A percentile compares a stretch with the other conserved stretches of the same genome.
Conservation (phyloP, 2,329 filamentous ascomycete species). For the Capronia coronata region DNA sequence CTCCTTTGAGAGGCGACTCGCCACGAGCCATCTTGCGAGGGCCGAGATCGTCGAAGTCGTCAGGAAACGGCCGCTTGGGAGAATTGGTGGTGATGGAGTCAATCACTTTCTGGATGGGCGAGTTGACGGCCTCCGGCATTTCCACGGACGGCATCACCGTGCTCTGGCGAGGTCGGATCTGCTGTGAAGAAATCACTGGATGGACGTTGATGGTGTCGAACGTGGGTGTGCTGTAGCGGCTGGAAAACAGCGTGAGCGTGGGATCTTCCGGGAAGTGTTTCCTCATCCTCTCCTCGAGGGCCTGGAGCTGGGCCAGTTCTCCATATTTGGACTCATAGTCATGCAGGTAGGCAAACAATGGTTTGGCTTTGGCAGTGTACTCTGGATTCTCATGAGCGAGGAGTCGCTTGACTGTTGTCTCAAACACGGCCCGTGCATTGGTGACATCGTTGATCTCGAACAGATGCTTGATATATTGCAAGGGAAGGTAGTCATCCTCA, state of each 20-base stretch:
- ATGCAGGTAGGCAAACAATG: constrained; percentile 86
- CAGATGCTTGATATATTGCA: constrained; percentile 93
- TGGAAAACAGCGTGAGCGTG: constrained; percentile 65
- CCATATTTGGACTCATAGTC: constrained; percentile 92
- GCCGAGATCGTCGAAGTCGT: constrained; percentile 67
- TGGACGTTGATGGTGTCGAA: constrained; percentile 80
- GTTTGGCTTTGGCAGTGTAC: constrained; percentile 66
- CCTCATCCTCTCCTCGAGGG: constrained; percentile 85
- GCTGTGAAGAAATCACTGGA: constrained; percentile 75
- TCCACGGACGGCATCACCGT: constrained; percentile 36
- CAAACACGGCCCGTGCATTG: constrained; percentile 92
- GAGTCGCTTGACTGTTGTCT: constrained; percentile 81
- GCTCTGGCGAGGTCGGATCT: constrained; percentile 61
- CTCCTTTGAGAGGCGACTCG: constrained; percentile 89
- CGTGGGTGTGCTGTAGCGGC: constrained; percentile 63
- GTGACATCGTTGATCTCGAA: constrained; percentile 88
- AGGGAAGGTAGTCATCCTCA: constrained; percentile 83
- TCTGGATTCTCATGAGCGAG: constrained; percentile 62
- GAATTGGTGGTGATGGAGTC: constrained; percentile 38
- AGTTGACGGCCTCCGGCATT: constrained; percentile 29
- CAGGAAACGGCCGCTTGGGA: constrained; percentile 55
- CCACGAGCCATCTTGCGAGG: constrained; percentile 81
- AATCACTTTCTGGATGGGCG: constrained; percentile 34
- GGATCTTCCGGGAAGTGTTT: constrained; percentile 90
- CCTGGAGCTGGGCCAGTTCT: constrained; percentile 81